Conservation (phyloP, 345 rosid genomes). For the Raphanus raphanistrum region DNA sequence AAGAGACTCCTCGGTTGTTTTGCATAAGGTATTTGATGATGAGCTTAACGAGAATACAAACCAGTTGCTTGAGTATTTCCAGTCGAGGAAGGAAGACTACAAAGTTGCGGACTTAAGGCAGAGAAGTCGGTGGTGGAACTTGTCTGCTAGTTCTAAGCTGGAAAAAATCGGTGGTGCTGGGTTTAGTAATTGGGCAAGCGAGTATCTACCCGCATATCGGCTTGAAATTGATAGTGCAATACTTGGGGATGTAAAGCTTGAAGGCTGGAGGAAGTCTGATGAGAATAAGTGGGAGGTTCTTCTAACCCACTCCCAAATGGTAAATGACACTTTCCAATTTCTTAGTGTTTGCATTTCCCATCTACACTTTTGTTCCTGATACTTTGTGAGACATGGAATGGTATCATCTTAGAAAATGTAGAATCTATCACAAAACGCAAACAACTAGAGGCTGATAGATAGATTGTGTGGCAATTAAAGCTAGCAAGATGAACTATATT, state of each 20-base stretch:
- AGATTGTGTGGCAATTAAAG: neutral
- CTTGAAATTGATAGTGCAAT: conserved; percentile 57
- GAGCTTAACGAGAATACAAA: conserved; percentile 58
- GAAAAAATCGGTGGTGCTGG: conserved; percentile 72
- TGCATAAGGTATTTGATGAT: conserved; percentile 58
- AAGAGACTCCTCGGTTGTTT: conserved; percentile 58
- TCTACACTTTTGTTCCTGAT: conserved; percentile 23
- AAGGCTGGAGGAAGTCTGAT: conserved; percentile 68
- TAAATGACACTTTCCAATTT: conserved; percentile 33
- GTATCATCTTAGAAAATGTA: no score
- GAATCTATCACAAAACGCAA: neutral
- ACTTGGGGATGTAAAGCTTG: conserved; percentile 58
- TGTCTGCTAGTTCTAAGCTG: conserved; percentile 49
- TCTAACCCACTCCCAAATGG: conserved; percentile 95
- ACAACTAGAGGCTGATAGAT: conserved; percentile 3
- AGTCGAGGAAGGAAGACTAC: conserved; percentile 40
- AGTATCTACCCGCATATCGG: conserved; percentile 67
- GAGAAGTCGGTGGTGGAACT: conserved; percentile 60
- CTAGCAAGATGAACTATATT: neutral
- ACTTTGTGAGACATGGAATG: neutral
- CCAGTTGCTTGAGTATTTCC: conserved; percentile 56
- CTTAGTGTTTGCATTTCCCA: neutral
- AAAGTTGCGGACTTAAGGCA: conserved; percentile 34
- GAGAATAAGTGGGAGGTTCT: conserved; percentile 74
- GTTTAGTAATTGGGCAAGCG: conserved; percentile 74